Conservation (phyloP, 257 asterid genomes). For the Sherardia arvensis region DNA sequence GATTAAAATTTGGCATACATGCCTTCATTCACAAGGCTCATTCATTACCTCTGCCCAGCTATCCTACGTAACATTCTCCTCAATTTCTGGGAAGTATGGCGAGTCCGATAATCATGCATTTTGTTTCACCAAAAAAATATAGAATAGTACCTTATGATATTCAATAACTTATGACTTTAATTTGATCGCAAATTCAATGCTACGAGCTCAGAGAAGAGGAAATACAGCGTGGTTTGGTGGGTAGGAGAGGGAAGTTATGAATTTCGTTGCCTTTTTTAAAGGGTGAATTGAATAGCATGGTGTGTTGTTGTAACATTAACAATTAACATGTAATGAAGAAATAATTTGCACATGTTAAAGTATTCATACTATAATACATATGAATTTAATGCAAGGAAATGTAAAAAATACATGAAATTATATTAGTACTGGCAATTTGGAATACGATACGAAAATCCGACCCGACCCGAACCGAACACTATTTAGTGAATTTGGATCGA, state of each 20-base stretch:
- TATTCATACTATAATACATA: too few relatives aligned
- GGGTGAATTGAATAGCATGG: too few relatives aligned
- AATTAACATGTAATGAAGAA: too few relatives aligned
- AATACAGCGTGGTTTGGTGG: background rate
- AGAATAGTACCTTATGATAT: background rate
- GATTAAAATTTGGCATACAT: background rate
- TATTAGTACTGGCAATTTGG: too few relatives aligned
- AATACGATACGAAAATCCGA: too few relatives aligned
- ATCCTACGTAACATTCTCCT: conserved; percentile 3
- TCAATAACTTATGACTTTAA: background rate
- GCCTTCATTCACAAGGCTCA: conserved; percentile 12
- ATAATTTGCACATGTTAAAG: too few relatives aligned
- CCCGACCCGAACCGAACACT: too few relatives aligned
- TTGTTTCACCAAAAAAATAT: background rate
- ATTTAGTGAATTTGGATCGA: too few relatives aligned
- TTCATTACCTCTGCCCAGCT: background rate
- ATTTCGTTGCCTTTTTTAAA: too few relatives aligned
- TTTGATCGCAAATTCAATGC: background rate
- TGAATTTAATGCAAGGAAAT: too few relatives aligned
- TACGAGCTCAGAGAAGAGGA: background rate
- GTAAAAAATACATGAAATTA: too few relatives aligned
- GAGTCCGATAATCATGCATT: background rate
- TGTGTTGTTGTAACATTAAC: too few relatives aligned
- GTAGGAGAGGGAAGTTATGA: background rate
- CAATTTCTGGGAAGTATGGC: background rate